These are phyloP conservation scores for Petrea volubilis DNA, from an alignment of 257 asterid genomes.

Conservation along the genomic window DNA sequence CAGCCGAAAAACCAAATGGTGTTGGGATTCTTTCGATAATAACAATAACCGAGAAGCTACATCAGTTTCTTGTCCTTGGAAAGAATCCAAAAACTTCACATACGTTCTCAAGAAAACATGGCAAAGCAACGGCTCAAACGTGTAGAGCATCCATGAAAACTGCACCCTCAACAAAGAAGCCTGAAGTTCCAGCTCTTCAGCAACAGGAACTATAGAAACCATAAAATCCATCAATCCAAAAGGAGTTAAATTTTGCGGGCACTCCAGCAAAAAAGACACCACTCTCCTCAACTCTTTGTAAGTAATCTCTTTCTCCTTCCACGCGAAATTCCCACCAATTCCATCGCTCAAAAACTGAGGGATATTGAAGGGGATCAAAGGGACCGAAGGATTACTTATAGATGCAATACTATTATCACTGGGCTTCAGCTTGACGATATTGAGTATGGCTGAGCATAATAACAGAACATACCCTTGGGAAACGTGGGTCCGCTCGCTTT, in stretches of 20 bases:
- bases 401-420: conserved; percentile 35
- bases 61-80: conserved; percentile 73
- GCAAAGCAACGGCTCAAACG: conserved; percentile 80
- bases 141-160: conserved; percentile 76
- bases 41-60: conserved; percentile 64
- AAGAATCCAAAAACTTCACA: conserved; percentile 59
- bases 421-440: conserved; percentile 56
- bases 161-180: conserved; percentile 86
- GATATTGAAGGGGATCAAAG: conserved; percentile 72
- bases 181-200: conserved; percentile 81
- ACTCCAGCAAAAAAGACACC: conserved; percentile 77
- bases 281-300: conserved; percentile 79
- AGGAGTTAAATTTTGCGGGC: conserved; percentile 68
- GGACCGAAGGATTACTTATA: conserved; percentile 49
- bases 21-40: conserved; percentile 70
- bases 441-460: conserved; percentile 49
- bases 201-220: conserved; percentile 61
- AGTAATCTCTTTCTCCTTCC: conserved; percentile 53
- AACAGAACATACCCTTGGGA: conserved; percentile 68
- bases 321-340: conserved; percentile 35
- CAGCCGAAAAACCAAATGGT: conserved; percentile 64
- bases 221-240: conserved; percentile 78
- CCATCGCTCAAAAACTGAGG: conserved; percentile 56
- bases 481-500: conserved; percentile 86
- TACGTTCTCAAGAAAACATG: conserved; percentile 73